Evolutionary conservation across 805 yeast species (phyloP), one percentile per base, ranked within the genome.

Genomic region (Tetrapisispora arboricola): DNA sequence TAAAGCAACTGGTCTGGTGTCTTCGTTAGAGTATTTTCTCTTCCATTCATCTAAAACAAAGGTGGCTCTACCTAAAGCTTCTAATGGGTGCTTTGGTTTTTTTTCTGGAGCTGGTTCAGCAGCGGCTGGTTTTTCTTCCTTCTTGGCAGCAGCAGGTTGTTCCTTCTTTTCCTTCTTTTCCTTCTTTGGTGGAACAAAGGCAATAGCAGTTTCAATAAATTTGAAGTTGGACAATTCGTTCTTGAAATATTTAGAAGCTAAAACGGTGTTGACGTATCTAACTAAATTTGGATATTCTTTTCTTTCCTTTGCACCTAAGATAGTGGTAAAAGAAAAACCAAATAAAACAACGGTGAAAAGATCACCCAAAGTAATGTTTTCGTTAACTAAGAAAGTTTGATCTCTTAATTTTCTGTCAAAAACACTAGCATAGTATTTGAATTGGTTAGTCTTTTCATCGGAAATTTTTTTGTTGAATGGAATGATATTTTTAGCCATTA

Each of bases 21-120:
- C 97, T 71, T 86, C 90, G 76, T 90, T 92, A 50, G 96, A 87
- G 81, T 92, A 90, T 52, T 70, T 70, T 73, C 96, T 83, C 79
- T 92, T 92, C 94, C 96, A 88, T 68, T 85, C 92, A 63, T 90
- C 96, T 49, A 90, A 58, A 55, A 79, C 70, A 54, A 72, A 70
- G 47, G 80, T 58, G 46, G 85, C 64, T 63, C 76, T 81, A 57
- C 92, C 94, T 50, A 90, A 77, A 45, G 72, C 70, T 65, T 78
- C 94, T 64, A 88, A 77, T 61, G 97, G 96, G 72, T 90, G 97
- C 68, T 82, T 83, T 53, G 87, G 75, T 71, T 84, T 84, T 73
- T 82, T 82, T 58, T 62, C 67, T 15, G 63, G 67, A 26, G 66
- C 61, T 44, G 71, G 67, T 63, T 96, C 97, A 53, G 88, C 85